These are phyloP conservation scores for Chlorociboria aeruginascens DNA, from an alignment of 495 filamentous ascomycete genomes.

Conservation along the genomic window DNA sequence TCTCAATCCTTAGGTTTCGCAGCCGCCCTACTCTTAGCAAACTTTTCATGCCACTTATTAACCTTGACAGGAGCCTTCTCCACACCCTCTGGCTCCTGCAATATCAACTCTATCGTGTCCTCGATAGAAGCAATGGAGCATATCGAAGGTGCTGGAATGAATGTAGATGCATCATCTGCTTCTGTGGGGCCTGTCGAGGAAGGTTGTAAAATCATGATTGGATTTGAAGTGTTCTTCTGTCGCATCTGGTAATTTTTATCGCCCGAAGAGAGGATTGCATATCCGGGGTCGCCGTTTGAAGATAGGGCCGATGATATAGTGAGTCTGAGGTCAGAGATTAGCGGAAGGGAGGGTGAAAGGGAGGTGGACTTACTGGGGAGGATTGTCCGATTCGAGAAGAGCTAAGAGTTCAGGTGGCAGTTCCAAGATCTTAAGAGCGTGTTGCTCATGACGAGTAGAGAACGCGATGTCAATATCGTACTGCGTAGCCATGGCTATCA, in stretches of 20 bases:
- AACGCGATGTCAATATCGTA: constrained; percentile 43
- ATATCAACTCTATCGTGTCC: constrained; percentile 59
- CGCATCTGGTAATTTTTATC: constrained; percentile 65
- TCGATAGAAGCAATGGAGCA: constrained; percentile 56
- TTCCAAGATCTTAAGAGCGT: constrained; percentile 59
- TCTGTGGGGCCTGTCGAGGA: constrained; percentile 13
- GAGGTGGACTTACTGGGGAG: constrained; percentile 38
- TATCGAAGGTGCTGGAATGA: constrained; percentile 31
- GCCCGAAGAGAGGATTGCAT: constrained; percentile 62
- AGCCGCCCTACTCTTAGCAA: constrained; percentile 34
- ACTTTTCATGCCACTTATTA: constrained; percentile 85
- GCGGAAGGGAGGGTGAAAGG: constrained; percentile 15
- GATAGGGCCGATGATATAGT: constrained; percentile 10
- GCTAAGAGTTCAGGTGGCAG: constrained; percentile 62
- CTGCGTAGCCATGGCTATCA: constrained; percentile 42
- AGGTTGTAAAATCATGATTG: constrained; percentile 57
- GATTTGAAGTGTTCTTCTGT: constrained; percentile 88
- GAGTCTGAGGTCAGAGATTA: constrained; percentile 8
- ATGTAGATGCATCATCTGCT: constrained; percentile 13
- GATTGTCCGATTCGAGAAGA: constrained; percentile 46
- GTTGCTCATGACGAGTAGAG: constrained; percentile 39
- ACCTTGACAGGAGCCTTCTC: constrained; percentile 34
- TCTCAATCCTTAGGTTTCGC: no score
- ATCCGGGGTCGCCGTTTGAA: constrained; percentile 31
- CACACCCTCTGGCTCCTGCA: constrained; percentile 22